Evolutionary conservation across 306 rosid genomes (phyloP).

Genomic region (Sophora flavescens): DNA sequence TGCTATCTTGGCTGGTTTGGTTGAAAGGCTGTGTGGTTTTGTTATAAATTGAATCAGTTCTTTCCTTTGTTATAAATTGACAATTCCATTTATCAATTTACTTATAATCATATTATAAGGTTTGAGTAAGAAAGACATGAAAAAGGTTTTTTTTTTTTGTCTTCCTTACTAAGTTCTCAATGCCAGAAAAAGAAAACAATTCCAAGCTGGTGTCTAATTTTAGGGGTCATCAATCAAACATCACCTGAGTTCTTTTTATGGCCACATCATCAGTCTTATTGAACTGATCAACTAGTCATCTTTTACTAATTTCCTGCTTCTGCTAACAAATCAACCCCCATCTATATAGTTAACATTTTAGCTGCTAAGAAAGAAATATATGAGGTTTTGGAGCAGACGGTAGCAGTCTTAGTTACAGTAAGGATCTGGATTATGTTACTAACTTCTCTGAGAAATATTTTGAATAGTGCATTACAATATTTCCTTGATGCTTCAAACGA

Average conservation of each 20-base stretch:
- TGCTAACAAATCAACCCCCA: slow-evolving; percentile 56
- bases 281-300: slow-evolving; percentile 46
- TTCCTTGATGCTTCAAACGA: slow-evolving; percentile 32
- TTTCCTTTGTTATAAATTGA: no score
- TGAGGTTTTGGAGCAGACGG: slow-evolving; percentile 61
- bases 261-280: slow-evolving; percentile 89
- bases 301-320: slow-evolving; percentile 42
- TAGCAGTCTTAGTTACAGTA: slow-evolving; percentile 49
- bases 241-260: slow-evolving; percentile 81
- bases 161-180: no score
- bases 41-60: no score
- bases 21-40: no score
- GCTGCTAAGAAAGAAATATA: slow-evolving; percentile 55
- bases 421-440: slow-evolving; percentile 67
- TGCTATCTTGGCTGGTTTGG: no score
- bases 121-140: no score
- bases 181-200: no score
- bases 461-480: slow-evolving; percentile 40
- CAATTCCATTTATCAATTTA: no score
- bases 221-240: slow-evolving; percentile 90
- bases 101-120: no score
- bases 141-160: no score
- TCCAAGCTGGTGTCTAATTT: no score
- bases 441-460: slow-evolving; percentile 50
- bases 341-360: slow-evolving; percentile 53